phyloP scores from a whole-genome alignment of 805 yeast genomes.

The Yueomyces sinensis region DNA sequence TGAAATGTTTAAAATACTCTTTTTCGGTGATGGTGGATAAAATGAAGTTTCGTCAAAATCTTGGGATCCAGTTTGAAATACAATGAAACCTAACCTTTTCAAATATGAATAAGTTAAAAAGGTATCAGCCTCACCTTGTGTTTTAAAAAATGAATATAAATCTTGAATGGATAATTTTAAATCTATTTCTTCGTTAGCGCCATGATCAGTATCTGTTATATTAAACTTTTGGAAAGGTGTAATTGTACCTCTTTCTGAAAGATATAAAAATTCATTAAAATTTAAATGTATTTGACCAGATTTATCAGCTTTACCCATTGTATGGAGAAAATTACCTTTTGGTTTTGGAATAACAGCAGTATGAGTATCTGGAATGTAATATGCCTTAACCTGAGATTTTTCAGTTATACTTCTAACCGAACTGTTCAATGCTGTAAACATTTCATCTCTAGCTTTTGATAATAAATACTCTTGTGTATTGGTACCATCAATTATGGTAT shows the following conservation, averaged over 20 bases:
- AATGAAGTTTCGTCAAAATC: slow-evolving; percentile 5
- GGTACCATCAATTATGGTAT: slow-evolving; percentile 74
- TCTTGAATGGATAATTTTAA: slow-evolving; percentile 47
- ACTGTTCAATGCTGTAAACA: slow-evolving; percentile 52
- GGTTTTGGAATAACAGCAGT: slow-evolving; percentile 34
- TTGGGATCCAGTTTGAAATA: slow-evolving; percentile 22
- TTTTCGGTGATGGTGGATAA: slow-evolving; percentile 5
- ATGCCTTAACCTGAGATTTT: slow-evolving; percentile 41
- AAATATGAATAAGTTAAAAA: slow-evolving; percentile 61
- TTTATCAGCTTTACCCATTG: slow-evolving; percentile 50
- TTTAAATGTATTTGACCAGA: slow-evolving; percentile 38
- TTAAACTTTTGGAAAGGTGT: slow-evolving; percentile 24
- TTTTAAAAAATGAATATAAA: slow-evolving; percentile 38
- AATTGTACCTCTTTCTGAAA: slow-evolving; percentile 69
- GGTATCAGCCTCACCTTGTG: slow-evolving; percentile 33
- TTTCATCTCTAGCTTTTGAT: slow-evolving; percentile 44
- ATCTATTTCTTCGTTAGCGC: slow-evolving; percentile 14
- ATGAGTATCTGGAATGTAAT: slow-evolving; percentile 27
- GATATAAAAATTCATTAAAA: slow-evolving; percentile 60
- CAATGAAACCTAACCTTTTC: slow-evolving; percentile 68
- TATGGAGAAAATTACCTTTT: slow-evolving; percentile 59
- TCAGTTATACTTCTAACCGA: slow-evolving; percentile 32
- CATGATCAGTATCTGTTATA: slow-evolving; percentile 5
- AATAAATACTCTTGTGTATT: slow-evolving; percentile 35
- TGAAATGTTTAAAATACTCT: neutral